Percentiles rank a stretch among this genome's conserved stretches.
These are phyloP conservation scores for Exsudoporus frostii DNA, from an alignment of 768 basidiomycete species.

Conservation along the genomic window DNA sequence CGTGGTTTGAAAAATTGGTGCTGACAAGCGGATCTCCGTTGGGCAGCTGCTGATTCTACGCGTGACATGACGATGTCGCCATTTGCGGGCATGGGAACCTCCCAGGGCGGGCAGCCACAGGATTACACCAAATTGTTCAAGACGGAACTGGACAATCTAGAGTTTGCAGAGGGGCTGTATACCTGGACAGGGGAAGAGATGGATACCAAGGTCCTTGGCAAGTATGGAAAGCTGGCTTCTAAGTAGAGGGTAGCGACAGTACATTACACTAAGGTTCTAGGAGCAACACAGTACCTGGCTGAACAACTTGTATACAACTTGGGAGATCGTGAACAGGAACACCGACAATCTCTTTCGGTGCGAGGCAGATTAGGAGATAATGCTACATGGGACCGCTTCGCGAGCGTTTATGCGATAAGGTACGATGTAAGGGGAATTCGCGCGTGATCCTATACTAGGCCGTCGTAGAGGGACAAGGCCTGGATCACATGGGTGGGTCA, in stretches of 20 bases:
- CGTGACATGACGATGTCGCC: slow-evolving; percentile 71
- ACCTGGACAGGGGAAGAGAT: slow-evolving; percentile 79
- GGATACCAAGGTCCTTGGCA: slow-evolving; percentile 72
- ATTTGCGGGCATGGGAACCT: slow-evolving; percentile 52
- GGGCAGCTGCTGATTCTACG: slow-evolving; percentile 72
- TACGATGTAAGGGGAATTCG: slow-evolving; percentile 7
- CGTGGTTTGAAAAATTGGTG: slow-evolving; percentile 10
- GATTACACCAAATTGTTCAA: slow-evolving; percentile 91
- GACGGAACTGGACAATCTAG: slow-evolving; percentile 88
- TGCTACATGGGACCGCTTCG: slow-evolving; percentile 19
- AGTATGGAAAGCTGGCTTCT: slow-evolving; percentile 62
- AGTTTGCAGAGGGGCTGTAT: slow-evolving; percentile 85
- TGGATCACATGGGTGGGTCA: slow-evolving; percentile 33
- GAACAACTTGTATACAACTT: slow-evolving; percentile 25
- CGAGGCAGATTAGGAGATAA: slow-evolving; percentile 28
- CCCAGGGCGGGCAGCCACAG: slow-evolving; percentile 58
- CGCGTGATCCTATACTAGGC: slow-evolving; percentile 62
- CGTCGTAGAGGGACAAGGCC: slow-evolving; percentile 95
- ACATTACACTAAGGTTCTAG: slow-evolving; percentile 21
- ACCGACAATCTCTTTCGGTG: slow-evolving; percentile 13
- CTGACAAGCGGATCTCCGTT: slow-evolving; percentile 13
- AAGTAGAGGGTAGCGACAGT: slow-evolving; percentile 20
- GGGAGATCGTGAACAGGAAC: slow-evolving; percentile 14
- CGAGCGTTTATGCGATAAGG: slow-evolving; percentile 23
- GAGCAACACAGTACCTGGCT: slow-evolving; percentile 13